Conservation (phyloP, 495 filamentous ascomycete species). For the Lasiosphaeria ovina region DNA sequence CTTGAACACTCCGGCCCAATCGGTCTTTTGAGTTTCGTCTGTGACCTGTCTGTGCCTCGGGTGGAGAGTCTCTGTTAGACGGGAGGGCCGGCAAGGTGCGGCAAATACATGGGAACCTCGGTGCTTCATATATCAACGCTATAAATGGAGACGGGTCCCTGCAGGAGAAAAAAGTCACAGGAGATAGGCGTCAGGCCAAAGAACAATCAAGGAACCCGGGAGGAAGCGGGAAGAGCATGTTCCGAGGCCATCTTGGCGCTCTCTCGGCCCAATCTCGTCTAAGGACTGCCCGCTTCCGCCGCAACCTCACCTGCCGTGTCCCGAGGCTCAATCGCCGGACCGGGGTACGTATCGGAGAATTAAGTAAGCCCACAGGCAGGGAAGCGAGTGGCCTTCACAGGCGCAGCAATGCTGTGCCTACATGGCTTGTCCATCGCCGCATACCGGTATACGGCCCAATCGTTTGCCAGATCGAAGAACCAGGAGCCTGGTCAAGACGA, state of each 20-base stretch:
- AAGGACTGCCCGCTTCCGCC: slow-evolving; percentile 7
- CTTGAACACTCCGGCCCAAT: slow-evolving; percentile 21
- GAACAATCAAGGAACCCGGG: neutral
- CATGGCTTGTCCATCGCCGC: neutral
- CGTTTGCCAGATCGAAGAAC: neutral
- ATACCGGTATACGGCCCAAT: neutral
- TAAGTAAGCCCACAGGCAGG: neutral
- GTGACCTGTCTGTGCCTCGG: too few species aligned
- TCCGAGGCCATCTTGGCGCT: neutral
- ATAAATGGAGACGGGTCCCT: slow-evolving; percentile 17
- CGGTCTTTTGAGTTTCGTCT: slow-evolving; percentile 6
- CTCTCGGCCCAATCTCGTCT: slow-evolving; percentile 12
- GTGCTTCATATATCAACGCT: slow-evolving; percentile 11
- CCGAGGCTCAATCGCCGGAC: slow-evolving; percentile 27
- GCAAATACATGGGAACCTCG: slow-evolving; percentile 3
- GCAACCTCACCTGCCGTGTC: slow-evolving; percentile 16
- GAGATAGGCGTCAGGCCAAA: neutral
- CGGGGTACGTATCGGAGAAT: slow-evolving; percentile 26
- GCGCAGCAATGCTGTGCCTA: neutral
- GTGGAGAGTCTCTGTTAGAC: slow-evolving; percentile 16
- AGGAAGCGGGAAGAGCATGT: neutral
- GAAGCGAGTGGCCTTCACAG: neutral
- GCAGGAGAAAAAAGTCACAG: slow-evolving; percentile 1
- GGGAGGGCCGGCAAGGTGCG: slow-evolving; percentile 1
- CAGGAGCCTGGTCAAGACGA: too few species aligned